Evolutionary conservation across 2,329 filamentous ascomycete genomes (phyloP), one percentile per base, ranked within the genome.

Genomic region (Sphaceloma murrayae): DNA sequence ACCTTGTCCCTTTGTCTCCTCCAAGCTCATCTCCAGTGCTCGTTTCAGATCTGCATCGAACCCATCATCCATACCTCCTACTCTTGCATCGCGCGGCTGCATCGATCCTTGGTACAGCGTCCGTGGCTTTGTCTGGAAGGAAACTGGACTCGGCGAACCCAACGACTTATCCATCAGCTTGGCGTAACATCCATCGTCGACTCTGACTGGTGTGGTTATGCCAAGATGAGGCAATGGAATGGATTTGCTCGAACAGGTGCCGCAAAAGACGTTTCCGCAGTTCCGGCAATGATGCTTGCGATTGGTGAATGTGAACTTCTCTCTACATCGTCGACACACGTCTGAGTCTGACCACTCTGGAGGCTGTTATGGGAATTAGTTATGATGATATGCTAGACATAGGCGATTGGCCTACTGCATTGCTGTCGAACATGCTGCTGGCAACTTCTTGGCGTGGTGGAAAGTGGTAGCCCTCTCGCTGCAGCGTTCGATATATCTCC

Each of bases 361-460:
- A 7, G 91, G 91, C 81, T 94, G 19, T 19, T 55, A 45, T 33
- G 19, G 14, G 21, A 33, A 24, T 51, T 34, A 48, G 36, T 31
- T 21, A 36, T 18, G 9, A 46, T 24, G 19, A 32, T 11, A 44
- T 27, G 27, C 29, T 22, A 46, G 8, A 10, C 26, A 10, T 13
- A 5, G 6, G 4, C 6, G 13, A 3, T 27, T 27, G 21, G 73
- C 82, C 62, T 75, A 94, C 86, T 49, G 91, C 91, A 57, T 82
- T 94, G 60, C 87, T 95, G 61, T 98, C 89, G 53, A 96, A 78
- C 88, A 98, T 98, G 64, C 83, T 95, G 65, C 86, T 93, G n/a
- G 89, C 75, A 33, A 98, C 82, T 18, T 84, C 79, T 30, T 80
- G 78, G 56, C 80, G 85, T 3, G 91, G 91, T 1, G 91, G 91